Evolutionary conservation across 495 filamentous ascomycete genomes (phyloP), one percentile per base, ranked within the genome.

Genomic region (Lasiosphaeria hispida): DNA sequence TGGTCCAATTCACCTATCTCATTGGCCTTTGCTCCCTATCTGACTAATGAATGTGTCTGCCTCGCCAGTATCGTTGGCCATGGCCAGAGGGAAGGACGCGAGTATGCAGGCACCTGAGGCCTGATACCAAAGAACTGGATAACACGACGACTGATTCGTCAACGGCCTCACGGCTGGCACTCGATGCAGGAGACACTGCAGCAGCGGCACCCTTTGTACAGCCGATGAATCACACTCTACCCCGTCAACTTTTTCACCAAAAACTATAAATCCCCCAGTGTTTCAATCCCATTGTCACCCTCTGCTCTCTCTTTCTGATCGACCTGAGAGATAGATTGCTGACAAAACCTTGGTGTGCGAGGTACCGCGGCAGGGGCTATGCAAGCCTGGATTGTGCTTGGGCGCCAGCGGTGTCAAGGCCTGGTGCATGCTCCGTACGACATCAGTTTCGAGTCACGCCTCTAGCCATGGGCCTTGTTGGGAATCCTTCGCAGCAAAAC

Each of bases 21-120:
- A 63, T 67, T 69, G 64, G 64, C 45, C 3, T 6, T 15, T 8
- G 2, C n/a, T 18, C 2, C 10, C 10, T 34, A 19, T 55, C 53
- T 69, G 42, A 63, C 53, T 53, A 63, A 67, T 62, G 42, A 17
- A 6, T 7, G 19, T 65, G 57, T 65, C 64, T 68, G 67, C 67
- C 64, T 65, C 48, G 64, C 54, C 34, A 34, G 33, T 37, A 11
- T 39, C 7, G 44, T 52, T 52, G 49, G 49, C 49, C 36, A n/a
- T 45, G n/a, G 35, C 34, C 23, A 30, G 23, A 30, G 23, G 5
- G 23, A 30, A 5, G 10, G 37, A 10, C 9, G 8, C 14, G 3
- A 23, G 19, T 11, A 37, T 52, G 49, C 49, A 52, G 49, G 11
- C 35, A 38, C 49, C 35, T 30, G 49, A n/a, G 13, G 8, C 37